Base-by-base conservation (phyloP, 2,329 filamentous ascomycete genomes). In the Colletotrichum horii region DNA sequence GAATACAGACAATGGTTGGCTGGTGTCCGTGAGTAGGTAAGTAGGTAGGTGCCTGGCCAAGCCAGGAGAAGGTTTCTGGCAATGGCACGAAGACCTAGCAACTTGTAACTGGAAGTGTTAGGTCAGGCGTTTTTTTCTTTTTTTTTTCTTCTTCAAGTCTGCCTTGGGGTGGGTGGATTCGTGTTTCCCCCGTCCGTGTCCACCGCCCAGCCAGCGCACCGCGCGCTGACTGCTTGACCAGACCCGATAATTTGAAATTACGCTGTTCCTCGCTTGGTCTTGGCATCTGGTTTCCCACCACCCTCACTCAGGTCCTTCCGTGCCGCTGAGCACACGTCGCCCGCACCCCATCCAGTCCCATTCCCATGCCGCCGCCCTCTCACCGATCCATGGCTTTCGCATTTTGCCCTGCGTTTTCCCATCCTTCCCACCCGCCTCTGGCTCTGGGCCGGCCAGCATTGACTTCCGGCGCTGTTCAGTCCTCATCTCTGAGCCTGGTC, bases 171-270 rank as follows among this genome's bases (percentile, higher is more conserved):
- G 73, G 73, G 38, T 48, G 73, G 73, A 32, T 64, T 75, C 56
- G 38, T 66, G 69, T 64, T 72, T 71, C 72, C 55, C 28, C 55
- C 30, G 64, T 64, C 68, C 38, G 36, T 75, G 58, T 65, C 61
- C 60, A 38, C 30, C 56, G 26, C 48, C 67, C 67, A 43, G 48
- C 52, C 71, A 71, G 48, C n/a, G 30, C 71, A 71, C 34, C n/a
- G 30, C 26, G 32, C 19, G 30, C 52, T 38, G 28, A 28, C 24
- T 48, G 71, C 68, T 66, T 34, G 55, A 72, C 55, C 58, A 38
- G 69, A 67, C 73, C 73, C 73, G 64, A 48, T 75, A 68, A 64
- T 75, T 68, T 75, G 73, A 75, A 68, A 75, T 75, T 75, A 30
- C 73, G 52, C 38, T 68, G 58, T 73, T 32, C 69, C 26, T 75